Base-by-base conservation (phyloP, 768 basidiomycete genomes). In the Leccinum pellstonianum region DNA sequence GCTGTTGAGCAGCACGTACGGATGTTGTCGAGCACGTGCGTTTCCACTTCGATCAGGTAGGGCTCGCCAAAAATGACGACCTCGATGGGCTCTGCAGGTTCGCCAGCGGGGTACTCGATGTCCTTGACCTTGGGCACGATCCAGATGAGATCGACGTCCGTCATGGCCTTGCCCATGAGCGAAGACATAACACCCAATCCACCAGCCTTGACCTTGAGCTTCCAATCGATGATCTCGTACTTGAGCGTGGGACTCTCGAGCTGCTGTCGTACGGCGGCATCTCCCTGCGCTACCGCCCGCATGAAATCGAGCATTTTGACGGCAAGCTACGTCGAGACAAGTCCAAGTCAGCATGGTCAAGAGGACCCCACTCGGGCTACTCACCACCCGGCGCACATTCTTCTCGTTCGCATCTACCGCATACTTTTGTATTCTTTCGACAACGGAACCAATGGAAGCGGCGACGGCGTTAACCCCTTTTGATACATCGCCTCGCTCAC, bases 101-200 rank as follows among this genome's bases (percentile, higher is more conserved):
- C 94, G 23, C 94, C 95, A 41, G 86, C 82, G 31, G 95, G 95
- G 70, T 97, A 97, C 52, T 95, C 94, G 12, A 97, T 63, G 68
- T 96, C 95, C 76, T 94, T 94, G 66, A 97, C 95, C 71, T 97
- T 97, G 49, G 95, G 95, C 17, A 95, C 71, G 52, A 97, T 88
- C 95, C 95, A 97, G 58, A 97, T 79, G 49, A 97, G 78, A 72
- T 96, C 95, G 55, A 96, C 95, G 70, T 97, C 95, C 50, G 90
- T 91, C 95, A 97, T 97, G 5, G 95, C 94, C 75, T 96, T 97
- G 64, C 95, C 95, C 95, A 97, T 97, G 37, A 97, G 79, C 74
- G 88, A 88, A 3, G 95, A 96, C 95, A 97, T 97, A 78, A 96
- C 95, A 80, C 95, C 95, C 19, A 97, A 81, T 75, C 95, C 95